A percentile compares a stretch with the other conserved stretches of the same genome.
These are phyloP conservation scores for Hortaea werneckii DNA, from an alignment of 2,329 filamentous ascomycete genomes.

Conservation along the genomic window DNA sequence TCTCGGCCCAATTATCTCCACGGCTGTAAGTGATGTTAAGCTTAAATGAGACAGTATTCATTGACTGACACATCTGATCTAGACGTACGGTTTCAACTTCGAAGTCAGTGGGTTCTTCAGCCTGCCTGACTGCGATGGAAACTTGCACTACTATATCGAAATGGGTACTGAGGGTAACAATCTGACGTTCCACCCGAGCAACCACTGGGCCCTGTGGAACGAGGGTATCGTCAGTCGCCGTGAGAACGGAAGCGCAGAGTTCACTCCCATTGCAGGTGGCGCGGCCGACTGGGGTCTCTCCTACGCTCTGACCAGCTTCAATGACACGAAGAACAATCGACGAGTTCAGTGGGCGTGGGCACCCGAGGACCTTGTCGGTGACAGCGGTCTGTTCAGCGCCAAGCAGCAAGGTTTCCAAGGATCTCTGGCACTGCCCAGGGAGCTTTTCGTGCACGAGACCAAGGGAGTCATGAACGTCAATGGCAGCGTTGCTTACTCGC, in stretches of 20 bases:
- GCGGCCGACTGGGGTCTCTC: constrained; percentile 35
- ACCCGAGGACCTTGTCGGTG: constrained; percentile 32
- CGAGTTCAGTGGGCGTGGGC: constrained; percentile 40
- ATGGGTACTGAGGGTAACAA: constrained; percentile 37
- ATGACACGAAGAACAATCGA: constrained; percentile 39
- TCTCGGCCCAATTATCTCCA: constrained; percentile 33
- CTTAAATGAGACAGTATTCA: no score
- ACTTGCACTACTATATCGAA: constrained; percentile 35
- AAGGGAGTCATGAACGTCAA: constrained; percentile 27
- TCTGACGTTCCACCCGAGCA: constrained; percentile 29
- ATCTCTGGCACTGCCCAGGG: constrained; percentile 33
- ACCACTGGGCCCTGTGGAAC: constrained; percentile 38
- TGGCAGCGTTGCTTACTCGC: constrained; percentile 16
- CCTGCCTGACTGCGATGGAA: constrained; percentile 32
- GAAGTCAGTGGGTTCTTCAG: constrained; percentile 41
- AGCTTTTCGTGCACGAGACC: constrained; percentile 38
- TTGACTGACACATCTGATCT: no score
- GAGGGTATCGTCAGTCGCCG: constrained; percentile 33
- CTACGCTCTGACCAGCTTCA: constrained; percentile 38
- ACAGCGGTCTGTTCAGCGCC: constrained; percentile 28
- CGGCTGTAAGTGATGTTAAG: constrained; percentile 11
- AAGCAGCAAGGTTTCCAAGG: constrained; percentile 36
- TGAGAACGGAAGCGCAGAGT: constrained; percentile 35
- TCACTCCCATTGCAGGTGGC: constrained; percentile 35
- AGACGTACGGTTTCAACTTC: constrained; percentile 38